Base-by-base conservation (phyloP, 176 grass and related monocot species). In the Raddia guianensis region DNA sequence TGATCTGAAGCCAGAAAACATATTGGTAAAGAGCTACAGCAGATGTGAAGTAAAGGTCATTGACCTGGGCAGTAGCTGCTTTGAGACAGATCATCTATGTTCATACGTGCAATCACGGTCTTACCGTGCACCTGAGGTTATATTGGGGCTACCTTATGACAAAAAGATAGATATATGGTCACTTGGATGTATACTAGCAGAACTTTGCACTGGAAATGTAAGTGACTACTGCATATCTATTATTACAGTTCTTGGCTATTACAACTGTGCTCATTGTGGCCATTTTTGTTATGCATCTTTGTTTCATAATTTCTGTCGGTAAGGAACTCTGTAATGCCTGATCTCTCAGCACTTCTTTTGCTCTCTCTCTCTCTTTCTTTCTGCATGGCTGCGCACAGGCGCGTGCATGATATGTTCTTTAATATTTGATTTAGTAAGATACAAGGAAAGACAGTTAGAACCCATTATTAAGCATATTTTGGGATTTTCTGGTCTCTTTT, bases 111-210 rank as follows among this genome's bases (percentile, higher is more conserved):
- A 99, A 62, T 99, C 96, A 54, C 86, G 96, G 70, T 95, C 92
- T 44, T 99, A 99, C 66, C 93, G 96, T 85, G 96, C 96, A 59
- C 96, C 97, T 7, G 97, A 99, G 84, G 97, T 99, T 87, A 96
- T 99, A 80, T 60, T 99, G 56, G 90, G 97, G 15, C 81, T 99
- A 34, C 88, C 97, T 70, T 99, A 99, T 82, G 97, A 95, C 80
- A 99, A 95, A 85, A 99, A 93, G 81, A 99, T 99, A 73, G 97
- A 99, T 80, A 82, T 99, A 88, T 99, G 97, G 97, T 99, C 97
- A 68, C 88, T 99, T 68, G 97, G 97, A 59, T 99, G 97, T 81
- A 99, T 99, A 79, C 87, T 99, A 82, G 90, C 97, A 19, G 97
- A 99, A 91, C 88, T 99, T 80, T 99, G 97, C 85, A 93, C 93